Evolutionary conservation across 768 basidiomycete genomes (phyloP), one percentile per base, ranked within the genome.

Genomic region (Cystobasidium tubakii): DNA sequence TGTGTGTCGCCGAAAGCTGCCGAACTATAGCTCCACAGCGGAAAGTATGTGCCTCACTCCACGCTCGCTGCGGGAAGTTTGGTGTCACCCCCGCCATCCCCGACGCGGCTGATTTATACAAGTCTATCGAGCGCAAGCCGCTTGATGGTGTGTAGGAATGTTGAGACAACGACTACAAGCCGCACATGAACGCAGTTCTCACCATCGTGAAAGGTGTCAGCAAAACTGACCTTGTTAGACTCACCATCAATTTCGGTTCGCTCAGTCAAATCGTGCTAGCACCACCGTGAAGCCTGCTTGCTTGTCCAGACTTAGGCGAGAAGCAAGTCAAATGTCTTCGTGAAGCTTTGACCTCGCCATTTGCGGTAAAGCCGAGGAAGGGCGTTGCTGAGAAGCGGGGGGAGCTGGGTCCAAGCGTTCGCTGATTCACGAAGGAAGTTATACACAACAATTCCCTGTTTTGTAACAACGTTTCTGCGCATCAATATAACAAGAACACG

Each of bases 71-170:
- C n/a, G n/a, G n/a, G n/a, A n/a, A n/a, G n/a, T n/a, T n/a, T n/a
- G n/a, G n/a, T n/a, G n/a, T n/a, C n/a, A n/a, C n/a, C n/a, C n/a
- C n/a, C n/a, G n/a, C n/a, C n/a, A n/a, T n/a, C n/a, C n/a, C n/a
- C n/a, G n/a, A n/a, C n/a, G n/a, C n/a, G n/a, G n/a, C n/a, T n/a
- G n/a, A n/a, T n/a, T n/a, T n/a, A 1, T 92, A 89, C 84, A 99
- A 98, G 80, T 88, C 90, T 76, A 95, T 89, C 79, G 96, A 98
- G 80, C 89, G 91, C 84, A 93, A 90, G 78, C 87, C 92, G 12
- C 93, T 94, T 9, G 88, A 91, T 79, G 83, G 93, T 79, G 94
- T 99, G 83, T 95, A 93, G 81, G 96, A 98, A 80, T 89, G 92
- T 54, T 84, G 90, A 33, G 92, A 96, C 81, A 91, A 93, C 76